Percentiles rank a stretch among this genome's conserved stretches.
phyloP scores from a whole-genome alignment of 768 basidiomycete genomes.

The Pluteus cervinus region DNA sequence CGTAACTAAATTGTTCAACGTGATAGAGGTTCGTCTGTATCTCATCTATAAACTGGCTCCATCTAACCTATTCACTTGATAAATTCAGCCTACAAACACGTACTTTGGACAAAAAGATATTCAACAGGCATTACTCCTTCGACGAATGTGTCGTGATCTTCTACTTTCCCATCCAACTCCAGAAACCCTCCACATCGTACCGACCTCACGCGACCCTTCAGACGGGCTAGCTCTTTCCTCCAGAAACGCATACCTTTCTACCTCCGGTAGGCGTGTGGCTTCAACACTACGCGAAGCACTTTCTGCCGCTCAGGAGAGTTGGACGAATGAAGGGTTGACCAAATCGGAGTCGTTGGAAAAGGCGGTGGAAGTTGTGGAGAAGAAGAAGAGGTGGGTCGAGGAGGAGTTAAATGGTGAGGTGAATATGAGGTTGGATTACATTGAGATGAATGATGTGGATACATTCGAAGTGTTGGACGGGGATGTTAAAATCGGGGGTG shows the following conservation, averaged over 20 bases:
- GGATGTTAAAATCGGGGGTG: constrained; percentile 17
- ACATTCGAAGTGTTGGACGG: constrained; percentile 61
- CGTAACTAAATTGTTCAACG: constrained; percentile 93
- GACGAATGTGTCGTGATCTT: constrained; percentile 72
- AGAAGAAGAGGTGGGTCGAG: constrained; percentile 20
- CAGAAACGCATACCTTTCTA: constrained; percentile 77
- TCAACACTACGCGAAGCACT: constrained; percentile 70
- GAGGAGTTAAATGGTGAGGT: constrained; percentile 37
- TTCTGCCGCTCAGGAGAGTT: constrained; percentile 44
- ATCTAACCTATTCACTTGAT: constrained; percentile 4
- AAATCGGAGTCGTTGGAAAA: constrained; percentile 43
- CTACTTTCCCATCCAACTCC: constrained; percentile 73
- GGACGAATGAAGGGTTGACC: constrained; percentile 43
- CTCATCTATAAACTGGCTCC: background rate
- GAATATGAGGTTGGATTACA: constrained; percentile 69
- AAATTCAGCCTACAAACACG: constrained; percentile 71
- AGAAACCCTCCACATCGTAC: constrained; percentile 76
- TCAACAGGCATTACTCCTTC: constrained; percentile 87
- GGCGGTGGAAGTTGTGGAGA: constrained; percentile 37
- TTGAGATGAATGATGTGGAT: constrained; percentile 81
- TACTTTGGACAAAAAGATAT: constrained; percentile 99
- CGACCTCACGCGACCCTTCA: constrained; percentile 65
- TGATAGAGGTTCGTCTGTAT: constrained; percentile 60
- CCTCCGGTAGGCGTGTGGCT: constrained; percentile 57
- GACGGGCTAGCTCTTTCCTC: constrained; percentile 84